Percentiles rank a stretch among this genome's conserved stretches.
phyloP scores from a whole-genome alignment of 2,329 filamentous ascomycete species.

The Calonectria crousiana region DNA sequence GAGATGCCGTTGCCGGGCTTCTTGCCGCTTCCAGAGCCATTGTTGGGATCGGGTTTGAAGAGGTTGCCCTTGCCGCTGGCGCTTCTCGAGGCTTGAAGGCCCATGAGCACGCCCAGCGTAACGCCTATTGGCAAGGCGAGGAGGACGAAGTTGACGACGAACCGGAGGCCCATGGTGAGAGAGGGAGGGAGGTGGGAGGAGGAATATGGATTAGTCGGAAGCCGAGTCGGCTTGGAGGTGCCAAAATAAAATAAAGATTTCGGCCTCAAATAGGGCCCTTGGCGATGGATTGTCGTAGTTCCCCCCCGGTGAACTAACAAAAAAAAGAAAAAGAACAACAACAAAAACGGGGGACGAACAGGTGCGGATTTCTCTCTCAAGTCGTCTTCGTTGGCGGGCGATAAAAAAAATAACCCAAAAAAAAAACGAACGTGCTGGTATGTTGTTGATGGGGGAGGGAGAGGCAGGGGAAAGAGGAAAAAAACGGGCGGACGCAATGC shows the following conservation, averaged over 20 bases:
- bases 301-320: not conserved
- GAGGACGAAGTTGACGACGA: constrained; percentile 63
- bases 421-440: constrained; percentile 6
- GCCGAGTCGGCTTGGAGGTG: not conserved
- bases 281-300: not conserved
- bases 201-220: not conserved
- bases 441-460: not conserved
- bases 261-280: not conserved
- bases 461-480: not conserved
- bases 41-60: constrained; percentile 49
- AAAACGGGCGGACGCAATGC: not conserved
- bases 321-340: not conserved
- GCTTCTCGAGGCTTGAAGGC: constrained; percentile 56
- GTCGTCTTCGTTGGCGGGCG: not conserved
- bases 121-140: constrained; percentile 62
- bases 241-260: not conserved
- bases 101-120: constrained; percentile 63
- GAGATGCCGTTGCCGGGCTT: constrained; percentile 37
- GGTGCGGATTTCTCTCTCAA: not conserved
- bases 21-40: constrained; percentile 4
- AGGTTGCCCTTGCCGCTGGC: constrained; percentile 58
- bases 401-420: not conserved
- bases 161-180: constrained; percentile 52
- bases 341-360: not conserved
- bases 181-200: not conserved